These are phyloP conservation scores for Aureobasidium sp. DNA, from an alignment of 2,329 filamentous ascomycete genomes.

Conservation along the genomic window DNA sequence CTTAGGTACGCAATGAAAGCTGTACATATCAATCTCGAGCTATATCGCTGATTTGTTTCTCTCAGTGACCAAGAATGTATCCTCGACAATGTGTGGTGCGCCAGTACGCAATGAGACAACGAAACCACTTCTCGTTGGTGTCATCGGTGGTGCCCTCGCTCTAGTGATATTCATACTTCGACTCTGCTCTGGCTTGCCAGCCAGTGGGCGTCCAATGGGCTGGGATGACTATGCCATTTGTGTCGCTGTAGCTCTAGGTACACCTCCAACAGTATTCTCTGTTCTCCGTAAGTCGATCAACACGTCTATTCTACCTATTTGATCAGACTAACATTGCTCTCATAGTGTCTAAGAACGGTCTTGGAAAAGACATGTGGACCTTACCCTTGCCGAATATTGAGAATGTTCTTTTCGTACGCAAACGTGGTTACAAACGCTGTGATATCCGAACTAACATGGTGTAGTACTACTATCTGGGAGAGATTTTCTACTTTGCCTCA, in stretches of 20 bases:
- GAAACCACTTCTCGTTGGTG: conserved; percentile 11
- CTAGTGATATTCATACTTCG: conserved; percentile 14
- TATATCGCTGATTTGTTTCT: not conserved
- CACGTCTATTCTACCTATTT: too few species aligned
- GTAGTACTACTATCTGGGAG: conserved; percentile 3
- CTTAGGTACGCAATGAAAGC: not conserved
- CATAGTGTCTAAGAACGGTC: conserved; percentile 16
- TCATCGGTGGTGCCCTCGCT: conserved; percentile 14
- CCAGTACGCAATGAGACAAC: conserved; percentile 12
- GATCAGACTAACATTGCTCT: not conserved
- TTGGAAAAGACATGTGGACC: conserved; percentile 19
- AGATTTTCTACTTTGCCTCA: conserved; percentile 23
- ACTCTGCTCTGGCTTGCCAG: conserved; percentile 12
- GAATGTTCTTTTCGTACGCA: conserved; percentile 9
- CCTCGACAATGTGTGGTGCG: conserved; percentile 1
- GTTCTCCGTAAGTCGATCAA: not conserved
- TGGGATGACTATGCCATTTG: conserved; percentile 33
- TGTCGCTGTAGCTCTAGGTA: conserved; percentile 22
- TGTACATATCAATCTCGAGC: too few species aligned
- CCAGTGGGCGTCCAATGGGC: conserved; percentile 16
- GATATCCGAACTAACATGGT: not conserved
- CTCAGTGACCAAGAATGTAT: conserved; percentile 11
- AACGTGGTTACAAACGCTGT: not conserved
- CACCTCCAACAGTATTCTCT: conserved; percentile 15
- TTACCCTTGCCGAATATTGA: conserved; percentile 15